A percentile compares a stretch with the other conserved stretches of the same genome.
Conservation (phyloP, 441 rosid genomes). For the Geranium incanum region DNA sequence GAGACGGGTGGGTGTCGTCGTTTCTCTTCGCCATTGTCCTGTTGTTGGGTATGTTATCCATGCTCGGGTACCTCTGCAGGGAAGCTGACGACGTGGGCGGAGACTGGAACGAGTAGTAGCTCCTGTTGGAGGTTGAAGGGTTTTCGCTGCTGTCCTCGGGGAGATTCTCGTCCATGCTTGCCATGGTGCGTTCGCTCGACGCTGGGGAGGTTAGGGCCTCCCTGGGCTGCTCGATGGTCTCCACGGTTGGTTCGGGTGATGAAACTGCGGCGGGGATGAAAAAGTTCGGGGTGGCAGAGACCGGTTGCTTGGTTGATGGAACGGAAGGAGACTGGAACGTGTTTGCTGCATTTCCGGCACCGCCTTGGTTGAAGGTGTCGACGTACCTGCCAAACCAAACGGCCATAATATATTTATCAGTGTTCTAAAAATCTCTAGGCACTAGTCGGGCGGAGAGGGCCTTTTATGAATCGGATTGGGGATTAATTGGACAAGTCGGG, state of each 20-base stretch:
- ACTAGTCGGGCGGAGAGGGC: no score
- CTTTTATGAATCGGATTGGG: no score
- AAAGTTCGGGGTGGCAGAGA: slow-evolving; percentile 61
- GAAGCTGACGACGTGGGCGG: slow-evolving; percentile 30
- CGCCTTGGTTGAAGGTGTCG: slow-evolving; percentile 70
- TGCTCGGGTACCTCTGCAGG: slow-evolving; percentile 64
- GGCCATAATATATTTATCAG: no score
- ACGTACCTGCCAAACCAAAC: slow-evolving; percentile 44
- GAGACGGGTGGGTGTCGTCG: slow-evolving; percentile 28
- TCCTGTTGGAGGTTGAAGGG: slow-evolving; percentile 32
- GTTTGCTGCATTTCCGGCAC: slow-evolving; percentile 41
- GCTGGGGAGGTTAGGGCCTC: slow-evolving; percentile 31
- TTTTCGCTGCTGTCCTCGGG: slow-evolving; percentile 25
- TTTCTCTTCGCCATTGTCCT: slow-evolving; percentile 24
- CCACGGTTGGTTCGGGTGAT: neutral
- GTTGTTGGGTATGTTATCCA: slow-evolving; percentile 34
- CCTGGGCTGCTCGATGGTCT: slow-evolving; percentile 30
- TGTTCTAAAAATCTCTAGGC: no score
- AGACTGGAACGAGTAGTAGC: slow-evolving; percentile 34
- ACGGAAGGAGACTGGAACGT: slow-evolving; percentile 58
- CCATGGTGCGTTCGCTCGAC: neutral
- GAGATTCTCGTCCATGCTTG: slow-evolving; percentile 30
- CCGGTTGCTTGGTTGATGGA: slow-evolving; percentile 62
- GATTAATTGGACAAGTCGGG: no score
- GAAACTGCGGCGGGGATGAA: slow-evolving; percentile 58